Conservation (phyloP, 2,329 filamentous ascomycete genomes). For the Madurella mycetomatis region DNA sequence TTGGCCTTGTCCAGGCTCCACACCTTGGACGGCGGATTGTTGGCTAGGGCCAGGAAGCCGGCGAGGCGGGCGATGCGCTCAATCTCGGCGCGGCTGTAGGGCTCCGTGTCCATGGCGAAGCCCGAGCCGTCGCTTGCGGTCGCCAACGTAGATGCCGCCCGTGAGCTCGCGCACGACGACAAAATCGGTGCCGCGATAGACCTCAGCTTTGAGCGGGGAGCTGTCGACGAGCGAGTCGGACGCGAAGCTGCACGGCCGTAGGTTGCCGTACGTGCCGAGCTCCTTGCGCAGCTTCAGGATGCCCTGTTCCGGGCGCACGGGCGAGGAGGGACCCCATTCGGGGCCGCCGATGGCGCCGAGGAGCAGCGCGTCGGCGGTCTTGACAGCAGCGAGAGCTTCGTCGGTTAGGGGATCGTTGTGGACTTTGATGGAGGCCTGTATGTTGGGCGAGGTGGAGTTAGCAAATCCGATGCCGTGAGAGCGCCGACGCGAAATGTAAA, state of each 20-base stretch:
- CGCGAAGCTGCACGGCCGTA: conserved; percentile 93
- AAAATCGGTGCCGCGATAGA: conserved; percentile 86
- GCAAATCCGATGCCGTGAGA: background rate
- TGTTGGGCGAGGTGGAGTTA: background rate
- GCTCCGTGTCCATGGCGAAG: conserved; percentile 76
- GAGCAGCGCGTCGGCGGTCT: conserved; percentile 81
- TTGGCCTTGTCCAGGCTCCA: conserved; percentile 95
- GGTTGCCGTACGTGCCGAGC: conserved; percentile 90
- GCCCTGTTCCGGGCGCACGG: conserved; percentile 87
- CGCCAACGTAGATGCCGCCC: conserved; percentile 92
- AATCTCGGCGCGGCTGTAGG: conserved; percentile 79
- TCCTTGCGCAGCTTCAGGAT: conserved; percentile 89
- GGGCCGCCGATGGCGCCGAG: conserved; percentile 95
- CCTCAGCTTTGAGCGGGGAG: conserved; percentile 80
- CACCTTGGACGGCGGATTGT: conserved; percentile 71
- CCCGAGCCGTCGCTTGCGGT: conserved; percentile 71
- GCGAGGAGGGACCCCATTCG: conserved; percentile 80
- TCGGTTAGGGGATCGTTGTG: conserved; percentile 76
- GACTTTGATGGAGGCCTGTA: conserved; percentile 80
- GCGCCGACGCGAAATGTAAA: background rate
- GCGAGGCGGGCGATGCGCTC: conserved; percentile 82
- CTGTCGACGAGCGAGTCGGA: conserved; percentile 77
- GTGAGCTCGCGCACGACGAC: conserved; percentile 90
- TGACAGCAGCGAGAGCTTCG: conserved; percentile 75
- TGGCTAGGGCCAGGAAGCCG: conserved; percentile 72